Conservation (phyloP, 345 rosid species). For the Aquilaria malaccensis region DNA sequence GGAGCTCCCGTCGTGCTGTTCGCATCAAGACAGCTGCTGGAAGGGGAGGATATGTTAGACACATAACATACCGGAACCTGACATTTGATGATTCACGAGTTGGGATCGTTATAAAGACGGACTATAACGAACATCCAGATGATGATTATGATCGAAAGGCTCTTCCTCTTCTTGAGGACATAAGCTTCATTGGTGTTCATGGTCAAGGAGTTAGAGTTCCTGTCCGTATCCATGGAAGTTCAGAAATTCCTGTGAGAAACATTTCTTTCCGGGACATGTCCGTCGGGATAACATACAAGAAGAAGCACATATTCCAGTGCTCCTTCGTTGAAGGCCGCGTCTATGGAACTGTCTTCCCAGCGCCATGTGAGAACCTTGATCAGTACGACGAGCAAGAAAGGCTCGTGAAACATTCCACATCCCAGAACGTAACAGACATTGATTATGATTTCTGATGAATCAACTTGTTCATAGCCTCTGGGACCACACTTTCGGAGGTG, state of each 20-base stretch:
- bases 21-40: conserved; percentile 97
- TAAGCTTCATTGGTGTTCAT: conserved; percentile 68
- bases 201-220: conserved; percentile 97
- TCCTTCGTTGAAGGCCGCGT: conserved; percentile 84
- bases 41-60: conserved; percentile 76
- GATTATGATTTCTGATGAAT: conserved; percentile 56
- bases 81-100: conserved; percentile 84
- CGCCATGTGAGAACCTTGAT: conserved; percentile 91
- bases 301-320: conserved; percentile 91
- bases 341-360: conserved; percentile 76
- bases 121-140: conserved; percentile 94
- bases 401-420: conserved; percentile 54
- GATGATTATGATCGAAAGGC: conserved; percentile 73
- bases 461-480: too few relatives aligned
- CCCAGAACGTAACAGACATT: conserved; percentile 73
- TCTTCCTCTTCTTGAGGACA: conserved; percentile 52
- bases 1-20: conserved; percentile 93
- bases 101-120: conserved; percentile 87
- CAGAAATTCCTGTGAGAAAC: conserved; percentile 73
- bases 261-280: conserved; percentile 83
- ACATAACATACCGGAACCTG: conserved; percentile 62
- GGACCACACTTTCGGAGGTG: too few relatives aligned
- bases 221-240: conserved; percentile 88
- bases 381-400: conserved; percentile 63
- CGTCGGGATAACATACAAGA: conserved; percentile 85